These are phyloP conservation scores for Colletotrichum orchidophilum DNA, from an alignment of 2,329 filamentous ascomycete species.

Conservation along the genomic window DNA sequence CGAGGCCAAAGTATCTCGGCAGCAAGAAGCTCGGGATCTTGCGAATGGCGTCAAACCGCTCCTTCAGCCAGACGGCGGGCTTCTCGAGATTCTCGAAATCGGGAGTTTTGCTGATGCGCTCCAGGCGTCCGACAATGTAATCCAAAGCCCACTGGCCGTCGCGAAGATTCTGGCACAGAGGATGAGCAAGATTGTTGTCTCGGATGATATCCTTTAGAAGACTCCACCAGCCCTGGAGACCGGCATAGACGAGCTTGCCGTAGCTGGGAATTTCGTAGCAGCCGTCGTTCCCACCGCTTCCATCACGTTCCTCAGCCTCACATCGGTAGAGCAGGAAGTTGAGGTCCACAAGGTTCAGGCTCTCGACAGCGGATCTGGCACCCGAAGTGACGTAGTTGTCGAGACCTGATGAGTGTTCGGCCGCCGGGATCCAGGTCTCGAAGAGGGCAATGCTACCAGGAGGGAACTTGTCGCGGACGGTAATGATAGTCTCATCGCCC, in stretches of 20 bases:
- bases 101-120: conserved; percentile 72
- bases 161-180: conserved; percentile 90
- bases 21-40: conserved; percentile 88
- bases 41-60: conserved; percentile 87
- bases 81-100: conserved; percentile 70
- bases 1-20: conserved; percentile 91
- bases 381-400: conserved; percentile 89
- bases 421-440: conserved; percentile 92
- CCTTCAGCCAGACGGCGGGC: conserved; percentile 80
- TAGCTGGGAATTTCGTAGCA: conserved; percentile 86
- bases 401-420: conserved; percentile 83
- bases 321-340: conserved; percentile 94
- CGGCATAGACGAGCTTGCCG: conserved; percentile 90
- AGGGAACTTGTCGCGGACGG: conserved; percentile 83
- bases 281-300: conserved; percentile 83
- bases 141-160: conserved; percentile 93
- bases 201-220: conserved; percentile 84
- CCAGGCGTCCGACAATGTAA: conserved; percentile 82
- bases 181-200: conserved; percentile 91
- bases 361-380: conserved; percentile 79
- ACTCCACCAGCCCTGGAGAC: conserved; percentile 99
- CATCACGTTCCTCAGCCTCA: conserved; percentile 86
- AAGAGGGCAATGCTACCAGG: conserved; percentile 95
- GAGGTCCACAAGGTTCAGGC: conserved; percentile 81
- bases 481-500: conserved; percentile 80